phyloP scores from a whole-genome alignment of 208 protist genomes.

The Leptomonas pyrrhocoris region DNA sequence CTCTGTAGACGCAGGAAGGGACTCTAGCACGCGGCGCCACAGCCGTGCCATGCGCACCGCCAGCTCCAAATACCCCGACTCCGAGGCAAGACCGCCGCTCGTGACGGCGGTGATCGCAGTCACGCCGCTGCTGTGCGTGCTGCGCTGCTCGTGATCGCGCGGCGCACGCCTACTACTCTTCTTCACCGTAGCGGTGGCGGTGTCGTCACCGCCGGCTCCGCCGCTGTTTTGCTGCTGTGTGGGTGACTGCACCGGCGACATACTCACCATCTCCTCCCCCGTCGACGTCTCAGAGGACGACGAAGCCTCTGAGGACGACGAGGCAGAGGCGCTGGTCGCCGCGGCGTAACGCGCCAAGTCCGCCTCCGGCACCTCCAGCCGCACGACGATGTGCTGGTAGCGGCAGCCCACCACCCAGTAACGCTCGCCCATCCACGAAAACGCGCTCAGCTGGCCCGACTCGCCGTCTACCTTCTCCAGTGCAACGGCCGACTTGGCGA shows the following conservation, averaged over 20 bases:
- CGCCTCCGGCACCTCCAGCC: conserved; percentile 65
- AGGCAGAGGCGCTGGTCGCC: conserved; percentile 1
- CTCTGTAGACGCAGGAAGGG: conserved; percentile 1
- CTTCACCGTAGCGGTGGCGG: background rate
- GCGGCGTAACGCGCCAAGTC: conserved; percentile 55
- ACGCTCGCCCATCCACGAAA: conserved; percentile 39
- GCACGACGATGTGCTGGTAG: conserved; percentile 63
- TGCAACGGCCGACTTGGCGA: conserved; percentile 36
- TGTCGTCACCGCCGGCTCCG: background rate
- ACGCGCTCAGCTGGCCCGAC: conserved; percentile 61
- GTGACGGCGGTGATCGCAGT: background rate
- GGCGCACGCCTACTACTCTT: background rate
- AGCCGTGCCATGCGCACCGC: conserved; percentile 52
- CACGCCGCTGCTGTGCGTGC: conserved; percentile 19
- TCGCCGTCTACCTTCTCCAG: conserved; percentile 79
- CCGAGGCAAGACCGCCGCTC: conserved; percentile 9
- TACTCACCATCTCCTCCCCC: background rate
- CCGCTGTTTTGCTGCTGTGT: background rate
- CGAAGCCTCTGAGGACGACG: conserved; percentile 8
- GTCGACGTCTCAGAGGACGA: background rate
- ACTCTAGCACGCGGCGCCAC: conserved; percentile 48
- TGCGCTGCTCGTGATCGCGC: conserved; percentile 8
- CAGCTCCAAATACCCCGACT: conserved; percentile 25
- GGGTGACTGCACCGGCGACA: background rate
- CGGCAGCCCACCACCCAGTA: conserved; percentile 80